Evolutionary conservation across 225 moss, liverwort and hornwort genomes (phyloP).

Genomic region (Sphagnum contortum): DNA sequence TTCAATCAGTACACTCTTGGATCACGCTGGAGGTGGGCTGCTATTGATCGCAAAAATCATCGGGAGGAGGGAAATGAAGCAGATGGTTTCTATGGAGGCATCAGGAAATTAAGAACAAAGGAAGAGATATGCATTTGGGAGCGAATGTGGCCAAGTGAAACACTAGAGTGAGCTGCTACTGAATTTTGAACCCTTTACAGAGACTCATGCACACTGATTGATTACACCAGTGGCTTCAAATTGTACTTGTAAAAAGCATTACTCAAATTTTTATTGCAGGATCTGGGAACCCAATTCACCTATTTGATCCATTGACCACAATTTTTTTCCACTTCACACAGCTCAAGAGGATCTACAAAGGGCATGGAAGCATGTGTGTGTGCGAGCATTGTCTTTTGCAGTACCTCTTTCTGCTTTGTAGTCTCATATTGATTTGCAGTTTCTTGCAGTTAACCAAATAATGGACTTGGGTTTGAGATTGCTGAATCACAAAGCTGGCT

Average conservation of each 20-base stretch:
- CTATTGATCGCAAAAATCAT: constrained; percentile 69
- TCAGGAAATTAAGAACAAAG: constrained; percentile 73
- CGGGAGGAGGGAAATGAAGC: constrained; percentile 86
- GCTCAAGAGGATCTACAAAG: no score
- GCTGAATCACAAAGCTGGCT: no score
- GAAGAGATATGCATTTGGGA: constrained; percentile 87
- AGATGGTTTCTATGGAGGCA: constrained; percentile 84
- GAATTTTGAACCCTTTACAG: not conserved
- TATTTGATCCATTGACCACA: constrained; percentile 6
- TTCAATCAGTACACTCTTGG: constrained; percentile 89
- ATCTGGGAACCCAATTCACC: constrained; percentile 38
- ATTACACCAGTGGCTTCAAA: constrained; percentile 20
- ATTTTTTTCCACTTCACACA: not conserved
- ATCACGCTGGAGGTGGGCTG: constrained; percentile 87
- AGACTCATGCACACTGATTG: constrained; percentile 22
- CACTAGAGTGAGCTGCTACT: constrained; percentile 28
- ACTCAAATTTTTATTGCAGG: constrained; percentile 14
- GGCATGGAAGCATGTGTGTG: no score
- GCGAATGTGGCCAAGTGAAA: constrained; percentile 66
- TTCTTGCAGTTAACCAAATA: no score
- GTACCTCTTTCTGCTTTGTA: no score
- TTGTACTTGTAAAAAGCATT: constrained; percentile 26
- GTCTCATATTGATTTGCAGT: no score
- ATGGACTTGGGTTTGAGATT: no score
- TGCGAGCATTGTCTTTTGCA: no score